Conservation (phyloP, 139 green algal genomes). For the Micromonas pusilla region DNA sequence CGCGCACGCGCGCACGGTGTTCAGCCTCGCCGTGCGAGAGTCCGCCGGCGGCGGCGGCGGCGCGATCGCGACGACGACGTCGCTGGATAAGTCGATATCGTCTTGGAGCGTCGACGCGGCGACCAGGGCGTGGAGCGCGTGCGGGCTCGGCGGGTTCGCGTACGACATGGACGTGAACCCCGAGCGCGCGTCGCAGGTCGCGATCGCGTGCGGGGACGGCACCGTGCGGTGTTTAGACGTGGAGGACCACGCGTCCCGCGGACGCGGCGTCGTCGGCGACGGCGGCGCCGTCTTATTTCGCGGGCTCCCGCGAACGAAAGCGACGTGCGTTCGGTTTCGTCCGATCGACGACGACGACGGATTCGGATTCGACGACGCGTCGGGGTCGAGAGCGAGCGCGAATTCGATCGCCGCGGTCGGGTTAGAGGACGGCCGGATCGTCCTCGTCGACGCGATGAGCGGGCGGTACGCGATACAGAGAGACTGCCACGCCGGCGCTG, state of each 20-base stretch:
- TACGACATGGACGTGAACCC: background rate
- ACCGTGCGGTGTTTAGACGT: background rate
- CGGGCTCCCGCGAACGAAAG: background rate
- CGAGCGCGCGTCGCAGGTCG: background rate
- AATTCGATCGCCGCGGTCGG: background rate
- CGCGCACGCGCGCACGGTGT: conserved; percentile 5
- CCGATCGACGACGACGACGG: background rate
- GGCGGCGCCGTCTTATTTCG: background rate
- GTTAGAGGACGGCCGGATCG: background rate
- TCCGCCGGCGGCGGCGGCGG: too few species aligned
- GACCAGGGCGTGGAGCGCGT: background rate
- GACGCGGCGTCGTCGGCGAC: background rate
- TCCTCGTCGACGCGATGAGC: background rate
- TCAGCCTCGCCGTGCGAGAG: background rate
- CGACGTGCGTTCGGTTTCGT: background rate
- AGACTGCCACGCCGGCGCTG: background rate
- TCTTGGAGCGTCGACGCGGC: background rate
- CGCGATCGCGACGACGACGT: background rate
- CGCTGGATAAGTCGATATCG: background rate
- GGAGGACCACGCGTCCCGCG: background rate
- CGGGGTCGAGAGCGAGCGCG: too few species aligned
- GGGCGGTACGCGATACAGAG: background rate
- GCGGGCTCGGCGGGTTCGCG: background rate
- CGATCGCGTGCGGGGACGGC: conserved; percentile 7
- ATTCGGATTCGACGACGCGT: background rate